Evolutionary conservation across 2,329 filamentous ascomycete genomes (phyloP).

Genomic region (Phaeomoniella chlamydospora): DNA sequence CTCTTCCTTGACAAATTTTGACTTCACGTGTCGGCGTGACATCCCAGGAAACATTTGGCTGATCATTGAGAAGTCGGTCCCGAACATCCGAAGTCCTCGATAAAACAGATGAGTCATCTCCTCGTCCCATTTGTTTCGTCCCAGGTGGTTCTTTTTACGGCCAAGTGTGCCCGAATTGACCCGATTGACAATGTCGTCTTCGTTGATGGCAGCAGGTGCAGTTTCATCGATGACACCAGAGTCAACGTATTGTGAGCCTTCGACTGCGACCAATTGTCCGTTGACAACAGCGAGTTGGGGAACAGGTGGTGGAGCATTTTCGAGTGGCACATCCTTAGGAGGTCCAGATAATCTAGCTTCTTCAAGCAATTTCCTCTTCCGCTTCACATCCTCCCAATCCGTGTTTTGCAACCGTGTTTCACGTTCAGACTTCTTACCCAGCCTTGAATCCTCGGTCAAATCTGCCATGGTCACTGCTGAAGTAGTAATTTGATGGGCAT

Average conservation of each 20-base stretch:
- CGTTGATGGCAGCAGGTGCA: slow-evolving; percentile 25
- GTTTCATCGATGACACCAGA: slow-evolving; percentile 21
- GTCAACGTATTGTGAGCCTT: slow-evolving; percentile 37
- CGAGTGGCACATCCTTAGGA: background rate
- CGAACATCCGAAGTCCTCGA: slow-evolving; percentile 46
- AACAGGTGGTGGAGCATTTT: slow-evolving; percentile 6
- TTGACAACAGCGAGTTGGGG: slow-evolving; percentile 37
- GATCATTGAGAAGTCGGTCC: slow-evolving; percentile 47
- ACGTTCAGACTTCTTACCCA: slow-evolving; percentile 40
- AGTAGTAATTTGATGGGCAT: slow-evolving; percentile 36
- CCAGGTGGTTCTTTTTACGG: slow-evolving; percentile 33
- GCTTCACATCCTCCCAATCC: slow-evolving; percentile 38
- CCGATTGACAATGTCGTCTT: slow-evolving; percentile 30
- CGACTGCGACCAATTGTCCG: slow-evolving; percentile 40
- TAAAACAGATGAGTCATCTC: slow-evolving; percentile 48
- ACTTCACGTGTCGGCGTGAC: slow-evolving; percentile 47
- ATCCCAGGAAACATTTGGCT: slow-evolving; percentile 45
- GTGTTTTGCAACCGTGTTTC: slow-evolving; percentile 43
- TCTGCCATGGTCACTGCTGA: slow-evolving; percentile 42
- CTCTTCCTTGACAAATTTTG: slow-evolving; percentile 50
- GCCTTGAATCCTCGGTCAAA: slow-evolving; percentile 36
- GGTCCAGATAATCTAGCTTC: background rate
- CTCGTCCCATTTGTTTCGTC: slow-evolving; percentile 39
- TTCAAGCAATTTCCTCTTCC: slow-evolving; percentile 19
- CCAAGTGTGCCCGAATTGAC: slow-evolving; percentile 31